Percentiles rank a stretch among this genome's conserved stretches.
Conservation (phyloP, 306 rosid genomes). For the Begonia masoniana region DNA sequence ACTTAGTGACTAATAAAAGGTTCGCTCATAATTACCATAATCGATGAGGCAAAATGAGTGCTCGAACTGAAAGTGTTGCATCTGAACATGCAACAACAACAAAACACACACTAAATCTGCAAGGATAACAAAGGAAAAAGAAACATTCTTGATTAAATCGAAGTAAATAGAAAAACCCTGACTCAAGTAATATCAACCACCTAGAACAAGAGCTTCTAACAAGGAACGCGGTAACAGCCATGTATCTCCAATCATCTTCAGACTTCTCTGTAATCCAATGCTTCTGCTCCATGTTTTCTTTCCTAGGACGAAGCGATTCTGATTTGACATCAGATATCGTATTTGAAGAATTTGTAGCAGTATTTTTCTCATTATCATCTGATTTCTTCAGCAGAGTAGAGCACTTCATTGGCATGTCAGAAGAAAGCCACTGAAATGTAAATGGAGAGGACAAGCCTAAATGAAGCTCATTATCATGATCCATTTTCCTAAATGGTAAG, state of each 20-base stretch:
- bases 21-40: slow-evolving; percentile 43
- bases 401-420: slow-evolving; percentile 78
- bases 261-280: slow-evolving; percentile 25
- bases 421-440: slow-evolving; percentile 97
- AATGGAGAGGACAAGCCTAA: slow-evolving; percentile 34
- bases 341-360: slow-evolving; percentile 21
- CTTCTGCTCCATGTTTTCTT: slow-evolving; percentile 23
- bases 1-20: background rate
- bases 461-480: slow-evolving; percentile 17
- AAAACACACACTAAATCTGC: slow-evolving; percentile 87
- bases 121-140: slow-evolving; percentile 10
- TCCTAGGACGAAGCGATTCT: slow-evolving; percentile 16
- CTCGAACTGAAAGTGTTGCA: slow-evolving; percentile 71
- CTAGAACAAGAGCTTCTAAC: slow-evolving; percentile 71
- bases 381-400: slow-evolving; percentile 25
- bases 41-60: slow-evolving; percentile 73
- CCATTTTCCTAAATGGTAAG: slow-evolving; percentile 23
- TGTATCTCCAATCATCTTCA: slow-evolving; percentile 97
- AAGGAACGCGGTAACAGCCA: slow-evolving; percentile 86
- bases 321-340: slow-evolving; percentile 18
- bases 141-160: slow-evolving; percentile 3
- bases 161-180: slow-evolving; percentile 13
- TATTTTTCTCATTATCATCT: slow-evolving; percentile 14
- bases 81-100: slow-evolving; percentile 83
- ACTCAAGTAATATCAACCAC: slow-evolving; percentile 24